Evolutionary conservation across 306 rosid species (phyloP), one percentile per base, ranked within the genome.

Genomic region (Herpetospermum pedunculosum): DNA sequence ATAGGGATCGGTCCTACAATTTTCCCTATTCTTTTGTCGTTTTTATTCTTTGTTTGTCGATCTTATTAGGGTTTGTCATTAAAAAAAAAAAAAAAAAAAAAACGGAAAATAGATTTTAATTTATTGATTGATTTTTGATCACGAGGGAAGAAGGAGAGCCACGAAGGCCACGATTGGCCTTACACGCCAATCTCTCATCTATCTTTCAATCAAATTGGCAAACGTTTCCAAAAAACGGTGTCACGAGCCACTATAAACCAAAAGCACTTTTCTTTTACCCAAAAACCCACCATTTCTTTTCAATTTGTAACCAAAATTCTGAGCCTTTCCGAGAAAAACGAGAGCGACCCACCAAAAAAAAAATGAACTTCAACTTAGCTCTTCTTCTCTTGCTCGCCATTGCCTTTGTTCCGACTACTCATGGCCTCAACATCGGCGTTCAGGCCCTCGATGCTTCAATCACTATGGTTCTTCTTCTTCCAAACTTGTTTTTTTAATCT

Each of bases 361-460:
- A 60, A 50, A 0, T 30, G 11, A 72, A 73, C 25, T 16, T 69
- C 77, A 70, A 87, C 49, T 43, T 70, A n/a, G n/a, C 77, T 44
- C 76, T 28, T 72, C 53, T 73, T 77, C 55, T 75, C 15, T 78
- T 50, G 46, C 64, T 82, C 30, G 75, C 34, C 77, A 48, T 81
- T 14, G 76, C 67, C 12, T 44, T 76, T 48, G 60, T 71, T 63
- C 81, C 80, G n/a, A n/a, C n/a, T 60, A 53, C 68, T 11, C 55
- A 5, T 73, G 93, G 90, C 32, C 98, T 94, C 46, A 91, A 91
- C 75, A 77, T 94, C 14, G 96, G 96, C 35, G 85, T 86, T 81
- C 87, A 88, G 80, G 84, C 84, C 79, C 74, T 88, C 2, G 95
- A 81, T 73, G 77, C 85, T 23, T 80, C 96, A 30, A 75, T 86